These are phyloP conservation scores for Annona cherimola DNA, from an alignment of 164 flowering plant genomes.

Conservation along the genomic window DNA sequence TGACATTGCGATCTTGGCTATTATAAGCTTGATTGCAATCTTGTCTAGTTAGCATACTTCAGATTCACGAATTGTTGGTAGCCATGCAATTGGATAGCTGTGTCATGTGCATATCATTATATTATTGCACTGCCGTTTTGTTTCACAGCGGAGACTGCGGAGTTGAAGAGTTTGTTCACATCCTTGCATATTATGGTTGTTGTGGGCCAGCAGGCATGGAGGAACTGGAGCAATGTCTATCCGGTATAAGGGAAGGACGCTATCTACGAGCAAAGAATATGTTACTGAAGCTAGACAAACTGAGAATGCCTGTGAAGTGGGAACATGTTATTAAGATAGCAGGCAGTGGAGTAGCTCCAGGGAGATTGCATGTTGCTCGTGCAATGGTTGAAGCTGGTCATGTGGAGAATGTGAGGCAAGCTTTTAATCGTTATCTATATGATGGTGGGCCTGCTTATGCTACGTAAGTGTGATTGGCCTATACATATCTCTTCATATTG, in stretches of 20 bases:
- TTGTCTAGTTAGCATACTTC: background rate
- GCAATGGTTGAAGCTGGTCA: slow-evolving; percentile 93
- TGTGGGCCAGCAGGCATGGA: slow-evolving; percentile 64
- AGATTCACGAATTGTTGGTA: background rate
- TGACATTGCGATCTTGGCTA: no score
- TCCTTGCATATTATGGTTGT: slow-evolving; percentile 90
- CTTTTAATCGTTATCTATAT: slow-evolving; percentile 72
- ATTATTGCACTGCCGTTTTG: no score
- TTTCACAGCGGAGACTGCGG: slow-evolving; percentile 28
- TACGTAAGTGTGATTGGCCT: slow-evolving; percentile 38
- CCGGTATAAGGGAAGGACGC: slow-evolving; percentile 79
- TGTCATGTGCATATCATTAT: no score
- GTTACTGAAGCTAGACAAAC: slow-evolving; percentile 60
- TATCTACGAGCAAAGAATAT: slow-evolving; percentile 72
- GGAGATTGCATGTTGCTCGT: slow-evolving; percentile 92
- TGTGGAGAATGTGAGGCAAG: slow-evolving; percentile 86
- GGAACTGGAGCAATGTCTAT: slow-evolving; percentile 59
- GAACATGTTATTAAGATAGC: slow-evolving; percentile 77
- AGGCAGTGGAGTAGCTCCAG: slow-evolving; percentile 91
- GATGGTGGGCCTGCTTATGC: slow-evolving; percentile 98
- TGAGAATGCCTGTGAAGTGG: slow-evolving; percentile 82
- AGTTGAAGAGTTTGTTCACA: slow-evolving; percentile 79
- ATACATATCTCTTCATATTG: background rate
- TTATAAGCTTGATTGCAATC: no score
- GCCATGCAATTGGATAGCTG: background rate